Evolutionary conservation across 2,329 filamentous ascomycete species (phyloP), one percentile per base, ranked within the genome.

Genomic region (Microcyclospora pomicola): DNA sequence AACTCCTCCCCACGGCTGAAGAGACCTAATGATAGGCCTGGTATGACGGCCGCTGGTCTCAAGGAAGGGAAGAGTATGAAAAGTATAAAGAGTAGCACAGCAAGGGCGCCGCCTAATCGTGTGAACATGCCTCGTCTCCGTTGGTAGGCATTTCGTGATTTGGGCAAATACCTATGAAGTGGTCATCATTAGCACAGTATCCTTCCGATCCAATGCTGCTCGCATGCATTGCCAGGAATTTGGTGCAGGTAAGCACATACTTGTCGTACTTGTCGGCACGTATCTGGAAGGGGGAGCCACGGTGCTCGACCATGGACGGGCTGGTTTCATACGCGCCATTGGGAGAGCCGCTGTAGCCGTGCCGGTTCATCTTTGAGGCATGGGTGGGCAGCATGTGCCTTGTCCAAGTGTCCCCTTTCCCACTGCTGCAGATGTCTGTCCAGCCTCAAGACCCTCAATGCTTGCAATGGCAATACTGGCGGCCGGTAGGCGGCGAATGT

Each of bases 111-210:
- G 35, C 71, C 73, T 37, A 92, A 57, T 51, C 84, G 79, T 45
- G 80, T 64, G 37, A 92, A 60, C 24, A 91, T 67, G 54, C 78
- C 80, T 60, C 75, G 75, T 61, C 85, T 74, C 55, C 82, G 75
- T 58, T 84, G 75, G 43, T 80, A 66, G 28, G 81, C 74, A 28
- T 37, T 45, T 36, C 80, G 77, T 53, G 84, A 74, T 24, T 24
- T 24, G 7, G 50, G 81, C 74, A 58, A 86, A 80, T 42, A 87
- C 84, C 62, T 91, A 83, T 53, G 92, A 95, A 65, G 83, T 91
- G 55, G 16, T 31, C 14, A 15, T n/a, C 14, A 6, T 31, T 15
- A 31, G 14, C 12, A n/a, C 9, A 9, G 9, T n/a, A 31, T n/a
- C 9, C 30, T 15, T 31, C 30, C 9, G 30, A 4, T 33, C 16